Evolutionary conservation across 2,329 filamentous ascomycete genomes (phyloP).

Genomic region (Ceratocystis cubensis): DNA sequence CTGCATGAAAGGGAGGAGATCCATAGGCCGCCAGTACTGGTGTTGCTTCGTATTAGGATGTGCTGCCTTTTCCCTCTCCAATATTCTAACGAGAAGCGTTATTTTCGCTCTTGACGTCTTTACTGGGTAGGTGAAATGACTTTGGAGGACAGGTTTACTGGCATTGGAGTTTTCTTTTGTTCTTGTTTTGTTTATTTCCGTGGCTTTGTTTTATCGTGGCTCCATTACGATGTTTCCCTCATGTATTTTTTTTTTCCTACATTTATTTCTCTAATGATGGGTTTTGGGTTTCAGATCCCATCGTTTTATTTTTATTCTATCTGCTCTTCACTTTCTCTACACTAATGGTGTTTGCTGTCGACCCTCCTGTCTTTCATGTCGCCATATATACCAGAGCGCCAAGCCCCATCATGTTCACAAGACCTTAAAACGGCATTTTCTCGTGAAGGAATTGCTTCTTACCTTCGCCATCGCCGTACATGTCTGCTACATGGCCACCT

Average conservation of each 20-base stretch:
- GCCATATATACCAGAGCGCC: no score
- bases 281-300: neutral
- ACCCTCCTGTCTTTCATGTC: no score
- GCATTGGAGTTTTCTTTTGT: conserved; percentile 6
- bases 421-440: conserved; percentile 28
- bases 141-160: neutral
- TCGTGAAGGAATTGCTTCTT: conserved; percentile 49
- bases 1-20: neutral
- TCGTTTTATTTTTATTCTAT: conserved; percentile 7
- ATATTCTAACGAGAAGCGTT: conserved; percentile 1
- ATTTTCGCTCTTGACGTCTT: neutral
- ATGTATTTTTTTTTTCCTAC: conserved; percentile 1
- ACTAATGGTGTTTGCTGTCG: neutral
- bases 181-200: conserved; percentile 5
- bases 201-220: neutral
- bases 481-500: conserved; percentile 64
- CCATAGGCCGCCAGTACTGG: neutral
- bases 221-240: neutral
- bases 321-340: neutral
- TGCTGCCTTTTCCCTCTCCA: neutral
- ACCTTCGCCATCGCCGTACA: conserved; percentile 55
- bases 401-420: neutral
- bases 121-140: conserved; percentile 9
- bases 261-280: neutral
- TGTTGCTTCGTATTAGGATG: neutral